phyloP scores from a whole-genome alignment of 2,329 filamentous ascomycete genomes.

The Clonostachys byssicola region DNA sequence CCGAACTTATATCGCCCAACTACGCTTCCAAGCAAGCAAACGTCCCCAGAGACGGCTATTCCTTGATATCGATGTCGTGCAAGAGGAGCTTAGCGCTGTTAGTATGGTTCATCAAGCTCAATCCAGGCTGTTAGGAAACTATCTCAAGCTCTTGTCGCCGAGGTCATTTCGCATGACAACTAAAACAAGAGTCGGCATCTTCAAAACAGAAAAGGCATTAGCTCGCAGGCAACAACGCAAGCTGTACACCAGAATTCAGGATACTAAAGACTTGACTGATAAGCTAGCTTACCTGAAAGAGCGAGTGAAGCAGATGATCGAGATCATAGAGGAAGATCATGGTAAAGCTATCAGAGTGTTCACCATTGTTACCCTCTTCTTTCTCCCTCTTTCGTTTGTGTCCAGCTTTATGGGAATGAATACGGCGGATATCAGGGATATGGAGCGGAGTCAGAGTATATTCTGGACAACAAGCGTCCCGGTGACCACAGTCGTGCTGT shows the following conservation, averaged over 20 bases:
- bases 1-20: background rate
- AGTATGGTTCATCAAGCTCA: conserved; percentile 3
- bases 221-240: background rate
- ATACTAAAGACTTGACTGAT: background rate
- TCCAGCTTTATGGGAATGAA: conserved; percentile 50
- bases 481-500: conserved; percentile 21
- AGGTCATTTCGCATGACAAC: conserved; percentile 1
- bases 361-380: conserved; percentile 18
- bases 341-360: conserved; percentile 22
- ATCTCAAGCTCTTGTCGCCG: background rate
- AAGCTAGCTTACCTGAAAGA: conserved; percentile 6
- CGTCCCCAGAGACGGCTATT: conserved; percentile 8
- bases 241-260: background rate
- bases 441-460: conserved; percentile 39
- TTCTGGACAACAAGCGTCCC: conserved; percentile 46
- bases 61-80: conserved; percentile 8
- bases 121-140: background rate
- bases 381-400: conserved; percentile 3
- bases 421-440: conserved; percentile 42
- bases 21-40: conserved; percentile 5
- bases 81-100: conserved; percentile 11
- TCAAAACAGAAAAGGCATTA: background rate
- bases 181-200: background rate
- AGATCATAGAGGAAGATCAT: conserved; percentile 14
- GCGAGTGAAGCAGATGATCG: conserved; percentile 10